phyloP scores from a whole-genome alignment of 2,329 filamentous ascomycete genomes.

The Macroventuria anomochaeta region DNA sequence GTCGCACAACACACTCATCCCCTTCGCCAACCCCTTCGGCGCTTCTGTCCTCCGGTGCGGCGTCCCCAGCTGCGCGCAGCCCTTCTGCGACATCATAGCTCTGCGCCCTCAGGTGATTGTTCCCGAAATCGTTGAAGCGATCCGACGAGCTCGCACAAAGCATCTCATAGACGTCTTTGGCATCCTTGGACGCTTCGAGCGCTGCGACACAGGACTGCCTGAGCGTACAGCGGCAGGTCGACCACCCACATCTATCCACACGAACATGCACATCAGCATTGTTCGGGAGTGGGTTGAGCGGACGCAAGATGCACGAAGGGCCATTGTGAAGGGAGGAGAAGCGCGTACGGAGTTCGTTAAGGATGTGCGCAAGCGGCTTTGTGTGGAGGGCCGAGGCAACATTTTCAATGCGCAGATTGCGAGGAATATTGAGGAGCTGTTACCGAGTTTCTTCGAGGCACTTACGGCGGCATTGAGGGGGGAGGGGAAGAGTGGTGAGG shows the following conservation, averaged over 20 bases:
- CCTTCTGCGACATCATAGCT: conserved; percentile 13
- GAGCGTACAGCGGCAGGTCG: conserved; percentile 22
- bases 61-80: conserved; percentile 21
- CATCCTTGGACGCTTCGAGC: conserved; percentile 27
- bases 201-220: conserved; percentile 37
- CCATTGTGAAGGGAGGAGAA: conserved; percentile 7
- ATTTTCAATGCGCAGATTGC: conserved; percentile 29
- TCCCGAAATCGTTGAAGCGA: conserved; percentile 5
- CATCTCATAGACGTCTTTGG: conserved; percentile 33
- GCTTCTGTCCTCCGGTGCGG: conserved; percentile 39
- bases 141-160: conserved; percentile 28
- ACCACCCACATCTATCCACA: conserved; percentile 34
- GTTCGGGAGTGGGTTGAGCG: conserved; percentile 33
- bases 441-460: conserved; percentile 38
- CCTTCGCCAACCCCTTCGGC: conserved; percentile 39
- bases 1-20: conserved; percentile 18
- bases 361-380: conserved; percentile 27
- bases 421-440: conserved; percentile 15
- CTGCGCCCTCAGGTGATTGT: background rate
- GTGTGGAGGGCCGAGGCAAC: conserved; percentile 28
- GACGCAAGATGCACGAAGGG: conserved; percentile 3
- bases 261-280: conserved; percentile 37
- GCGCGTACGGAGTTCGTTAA: conserved; percentile 25
- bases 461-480: conserved; percentile 28
- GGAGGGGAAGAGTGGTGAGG: conserved; percentile 19